These are phyloP conservation scores for Arctium lappa DNA, from an alignment of 129 eudicot species.

Conservation along the genomic window DNA sequence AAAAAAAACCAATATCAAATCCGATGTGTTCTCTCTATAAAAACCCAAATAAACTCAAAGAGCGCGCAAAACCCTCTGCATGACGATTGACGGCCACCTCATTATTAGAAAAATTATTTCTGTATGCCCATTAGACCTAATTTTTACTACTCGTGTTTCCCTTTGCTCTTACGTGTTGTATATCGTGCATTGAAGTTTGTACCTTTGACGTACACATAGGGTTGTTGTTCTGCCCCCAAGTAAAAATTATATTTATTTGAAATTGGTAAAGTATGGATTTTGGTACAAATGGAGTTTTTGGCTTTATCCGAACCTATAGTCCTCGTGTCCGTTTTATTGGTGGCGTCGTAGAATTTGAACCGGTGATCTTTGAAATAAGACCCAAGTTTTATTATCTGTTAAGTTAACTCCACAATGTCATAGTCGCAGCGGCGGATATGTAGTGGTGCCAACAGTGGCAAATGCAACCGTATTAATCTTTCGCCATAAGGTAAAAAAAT, in stretches of 20 bases:
- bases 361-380: too few relatives aligned
- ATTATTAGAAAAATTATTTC: neutral
- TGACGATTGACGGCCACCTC: neutral
- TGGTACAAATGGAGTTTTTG: neutral
- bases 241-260: neutral
- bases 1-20: neutral
- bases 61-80: constrained; percentile 18
- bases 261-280: too few relatives aligned
- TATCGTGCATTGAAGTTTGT: neutral
- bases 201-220: neutral
- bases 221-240: neutral
- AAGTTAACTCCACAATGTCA: too few relatives aligned
- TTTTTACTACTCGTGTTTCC: neutral
- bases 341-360: too few relatives aligned
- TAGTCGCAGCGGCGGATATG: too few relatives aligned
- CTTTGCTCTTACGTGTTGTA: neutral
- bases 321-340: too few relatives aligned
- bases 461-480: too few relatives aligned
- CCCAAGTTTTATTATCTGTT: too few relatives aligned
- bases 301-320: neutral
- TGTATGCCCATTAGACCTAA: neutral
- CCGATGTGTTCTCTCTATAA: neutral
- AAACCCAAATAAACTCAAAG: neutral
- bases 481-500: too few relatives aligned
- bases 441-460: too few relatives aligned